Evolutionary conservation across 2,329 filamentous ascomycete genomes (phyloP).

Genomic region (Cytospora piceae): DNA sequence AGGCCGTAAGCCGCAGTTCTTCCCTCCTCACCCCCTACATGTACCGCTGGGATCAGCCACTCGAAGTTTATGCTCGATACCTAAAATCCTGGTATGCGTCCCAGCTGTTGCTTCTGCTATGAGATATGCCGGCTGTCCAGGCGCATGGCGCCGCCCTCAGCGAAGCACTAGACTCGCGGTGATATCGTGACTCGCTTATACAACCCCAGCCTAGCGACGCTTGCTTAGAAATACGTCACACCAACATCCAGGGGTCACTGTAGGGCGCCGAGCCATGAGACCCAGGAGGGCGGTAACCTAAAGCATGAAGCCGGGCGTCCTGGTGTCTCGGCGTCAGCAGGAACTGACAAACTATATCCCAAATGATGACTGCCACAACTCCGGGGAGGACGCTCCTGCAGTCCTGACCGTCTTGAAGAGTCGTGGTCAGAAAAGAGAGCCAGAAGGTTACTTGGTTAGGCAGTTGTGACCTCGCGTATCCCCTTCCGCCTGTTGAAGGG

Average conservation of each 20-base stretch:
- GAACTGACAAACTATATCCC: constrained; percentile 15
- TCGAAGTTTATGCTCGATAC: background rate
- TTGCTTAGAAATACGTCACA: constrained; percentile 5
- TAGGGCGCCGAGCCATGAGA: constrained; percentile 6
- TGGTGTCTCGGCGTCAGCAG: constrained; percentile 10
- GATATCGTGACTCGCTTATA: constrained; percentile 4
- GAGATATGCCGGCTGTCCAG: constrained; percentile 9
- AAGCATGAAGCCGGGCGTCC: constrained; percentile 11
- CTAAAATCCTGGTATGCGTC: background rate
- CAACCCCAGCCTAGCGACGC: constrained; percentile 11
- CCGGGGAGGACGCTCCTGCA: constrained; percentile 7
- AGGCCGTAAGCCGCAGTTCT: constrained; percentile 23
- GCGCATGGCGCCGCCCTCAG: constrained; percentile 6
- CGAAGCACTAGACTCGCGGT: background rate
- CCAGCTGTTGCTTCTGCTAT: constrained; percentile 16
- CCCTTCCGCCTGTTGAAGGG: constrained; percentile 5
- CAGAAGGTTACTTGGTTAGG: constrained; percentile 5
- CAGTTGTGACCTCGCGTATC: background rate
- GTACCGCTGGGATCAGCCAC: background rate
- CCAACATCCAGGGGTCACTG: background rate
- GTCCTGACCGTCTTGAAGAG: constrained; percentile 2
- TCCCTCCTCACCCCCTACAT: constrained; percentile 7
- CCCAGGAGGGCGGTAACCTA: constrained; percentile 16
- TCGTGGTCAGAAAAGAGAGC: background rate
- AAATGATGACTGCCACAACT: constrained; percentile 10